Evolutionary conservation across 306 rosid genomes (phyloP).

Genomic region (Vicia villosa): DNA sequence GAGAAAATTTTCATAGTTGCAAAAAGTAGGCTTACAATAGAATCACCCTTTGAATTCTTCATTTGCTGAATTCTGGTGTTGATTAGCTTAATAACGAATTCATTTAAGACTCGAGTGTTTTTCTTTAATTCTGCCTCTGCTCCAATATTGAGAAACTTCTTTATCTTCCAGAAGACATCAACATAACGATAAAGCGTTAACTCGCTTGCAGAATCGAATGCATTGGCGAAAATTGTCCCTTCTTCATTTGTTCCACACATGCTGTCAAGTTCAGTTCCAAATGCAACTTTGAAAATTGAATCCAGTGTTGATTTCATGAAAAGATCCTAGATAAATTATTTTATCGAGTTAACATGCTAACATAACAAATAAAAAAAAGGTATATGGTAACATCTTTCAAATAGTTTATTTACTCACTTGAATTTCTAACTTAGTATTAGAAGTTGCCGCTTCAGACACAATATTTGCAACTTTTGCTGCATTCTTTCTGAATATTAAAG

Average conservation of each 20-base stretch:
- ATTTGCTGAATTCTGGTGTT: conserved; percentile 50
- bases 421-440: conserved; percentile 52
- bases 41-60: conserved; percentile 42
- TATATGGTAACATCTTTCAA: neutral
- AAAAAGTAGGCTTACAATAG: conserved; percentile 48
- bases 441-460: conserved; percentile 59
- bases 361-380: conserved; percentile 19
- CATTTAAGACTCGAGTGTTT: conserved; percentile 46
- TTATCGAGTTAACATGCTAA: conserved; percentile 3
- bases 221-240: conserved; percentile 57
- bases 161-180: conserved; percentile 72
- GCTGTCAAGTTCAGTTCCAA: conserved; percentile 74
- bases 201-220: conserved; percentile 69
- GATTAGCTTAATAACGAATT: conserved; percentile 61
- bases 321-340: conserved; percentile 49
- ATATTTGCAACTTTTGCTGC: conserved; percentile 64
- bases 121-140: conserved; percentile 58
- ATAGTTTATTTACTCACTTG: conserved; percentile 50
- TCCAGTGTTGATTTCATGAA: conserved; percentile 66
- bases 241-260: conserved; percentile 83
- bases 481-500: conserved; percentile 56
- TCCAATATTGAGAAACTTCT: conserved; percentile 69
- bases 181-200: conserved; percentile 61
- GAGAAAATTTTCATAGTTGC: neutral
- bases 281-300: conserved; percentile 79